phyloP scores from a whole-genome alignment of 1,284 basidiomycete species.

The Leccinum ponderosum region DNA sequence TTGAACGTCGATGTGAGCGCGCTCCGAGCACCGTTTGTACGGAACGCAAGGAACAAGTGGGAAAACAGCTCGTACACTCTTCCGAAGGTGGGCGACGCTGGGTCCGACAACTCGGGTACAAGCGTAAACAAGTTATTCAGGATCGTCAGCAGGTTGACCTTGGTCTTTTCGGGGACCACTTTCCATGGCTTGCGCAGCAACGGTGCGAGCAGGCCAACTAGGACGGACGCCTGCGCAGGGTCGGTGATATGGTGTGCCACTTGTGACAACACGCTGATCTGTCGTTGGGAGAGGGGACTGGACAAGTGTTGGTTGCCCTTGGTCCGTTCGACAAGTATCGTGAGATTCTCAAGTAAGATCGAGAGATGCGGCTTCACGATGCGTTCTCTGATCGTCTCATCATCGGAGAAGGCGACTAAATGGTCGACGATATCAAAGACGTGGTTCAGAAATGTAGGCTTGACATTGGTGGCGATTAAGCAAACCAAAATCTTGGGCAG shows the following conservation, averaged over 20 bases:
- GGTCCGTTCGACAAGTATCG: conserved; percentile 66
- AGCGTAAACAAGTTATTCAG: conserved; percentile 74
- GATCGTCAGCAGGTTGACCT: conserved; percentile 83
- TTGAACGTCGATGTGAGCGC: conserved; percentile 69
- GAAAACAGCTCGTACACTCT: conserved; percentile 71
- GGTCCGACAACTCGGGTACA: conserved; percentile 64
- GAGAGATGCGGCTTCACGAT: conserved; percentile 81
- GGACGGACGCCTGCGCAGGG: conserved; percentile 69
- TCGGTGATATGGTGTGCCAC: conserved; percentile 79
- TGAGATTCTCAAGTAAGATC: conserved; percentile 72
- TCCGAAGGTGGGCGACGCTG: conserved; percentile 48
- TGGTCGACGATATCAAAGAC: conserved; percentile 89
- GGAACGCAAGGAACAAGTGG: conserved; percentile 75
- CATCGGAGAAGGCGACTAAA: conserved; percentile 56
- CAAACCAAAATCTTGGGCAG: conserved; percentile 40
- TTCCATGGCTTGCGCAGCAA: conserved; percentile 79
- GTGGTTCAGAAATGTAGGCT: conserved; percentile 77
- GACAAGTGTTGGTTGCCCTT: conserved; percentile 57
- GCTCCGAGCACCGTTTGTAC: conserved; percentile 67
- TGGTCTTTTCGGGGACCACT: conserved; percentile 82
- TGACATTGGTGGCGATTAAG: conserved; percentile 82
- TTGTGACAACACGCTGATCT: conserved; percentile 80
- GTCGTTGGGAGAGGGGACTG: conserved; percentile 79
- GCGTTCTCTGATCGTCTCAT: conserved; percentile 49
- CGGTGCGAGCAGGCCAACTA: conserved; percentile 79